These are phyloP conservation scores for Colletotrichum falcatum DNA, from an alignment of 2,329 filamentous ascomycete species.

Conservation along the genomic window DNA sequence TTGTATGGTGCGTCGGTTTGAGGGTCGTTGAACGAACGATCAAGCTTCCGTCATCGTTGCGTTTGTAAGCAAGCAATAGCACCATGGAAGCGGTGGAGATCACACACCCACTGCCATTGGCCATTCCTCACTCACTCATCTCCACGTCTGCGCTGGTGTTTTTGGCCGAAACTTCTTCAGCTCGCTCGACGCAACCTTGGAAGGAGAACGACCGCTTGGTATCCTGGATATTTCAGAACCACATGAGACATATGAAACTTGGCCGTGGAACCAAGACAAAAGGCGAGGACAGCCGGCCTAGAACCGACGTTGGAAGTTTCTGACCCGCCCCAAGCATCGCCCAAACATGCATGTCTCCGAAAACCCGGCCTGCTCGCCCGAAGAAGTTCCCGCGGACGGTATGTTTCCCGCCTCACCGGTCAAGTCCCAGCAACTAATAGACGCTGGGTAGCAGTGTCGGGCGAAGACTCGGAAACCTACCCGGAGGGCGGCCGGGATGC, in stretches of 20 bases:
- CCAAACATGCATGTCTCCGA: not conserved
- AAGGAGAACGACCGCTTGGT: not conserved
- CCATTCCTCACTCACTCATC: not conserved
- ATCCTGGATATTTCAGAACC: not conserved
- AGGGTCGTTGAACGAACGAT: not conserved
- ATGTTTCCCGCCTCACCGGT: too few relatives aligned
- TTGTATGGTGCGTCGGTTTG: not conserved
- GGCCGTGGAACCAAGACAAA: too few relatives aligned
- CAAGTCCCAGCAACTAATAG: not conserved
- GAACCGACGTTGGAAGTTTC: not conserved
- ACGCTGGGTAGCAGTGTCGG: not conserved
- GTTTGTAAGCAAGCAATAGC: not conserved
- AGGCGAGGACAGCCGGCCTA: not conserved
- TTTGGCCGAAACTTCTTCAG: slow-evolving; percentile 1
- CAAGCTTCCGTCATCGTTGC: not conserved
- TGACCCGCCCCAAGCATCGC: not conserved
- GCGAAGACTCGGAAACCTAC: slow-evolving; percentile 54
- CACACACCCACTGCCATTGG: slow-evolving; percentile 11
- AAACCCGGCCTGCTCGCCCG: not conserved
- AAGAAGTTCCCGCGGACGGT: not conserved
- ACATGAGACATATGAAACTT: not conserved
- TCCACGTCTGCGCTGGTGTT: slow-evolving; percentile 5
- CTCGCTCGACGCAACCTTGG: not conserved
- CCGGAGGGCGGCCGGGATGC: slow-evolving; percentile 77
- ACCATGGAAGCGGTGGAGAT: slow-evolving; percentile 14